Evolutionary conservation across 1,284 basidiomycete genomes (phyloP).

Genomic region (Porogramme epimiltina): DNA sequence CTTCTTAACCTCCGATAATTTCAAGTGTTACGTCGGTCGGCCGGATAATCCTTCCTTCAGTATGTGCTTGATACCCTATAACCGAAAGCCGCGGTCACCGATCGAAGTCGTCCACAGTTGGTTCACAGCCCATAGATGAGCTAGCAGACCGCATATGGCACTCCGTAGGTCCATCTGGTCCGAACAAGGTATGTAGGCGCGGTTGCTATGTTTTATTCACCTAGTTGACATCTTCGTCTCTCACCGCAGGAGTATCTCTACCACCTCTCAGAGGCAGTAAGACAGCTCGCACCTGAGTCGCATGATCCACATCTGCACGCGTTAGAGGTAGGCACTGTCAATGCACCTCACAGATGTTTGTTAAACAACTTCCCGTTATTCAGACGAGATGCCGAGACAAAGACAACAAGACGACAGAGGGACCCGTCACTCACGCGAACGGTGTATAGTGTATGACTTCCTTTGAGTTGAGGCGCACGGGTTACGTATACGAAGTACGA

Average conservation of each 20-base stretch:
- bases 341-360: neutral
- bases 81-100: neutral
- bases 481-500: no score
- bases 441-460: no score
- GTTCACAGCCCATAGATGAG: slow-evolving; percentile 70
- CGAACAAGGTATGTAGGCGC: slow-evolving; percentile 73
- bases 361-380: neutral
- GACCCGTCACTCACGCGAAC: no score
- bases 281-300: slow-evolving; percentile 71
- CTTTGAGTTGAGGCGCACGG: no score
- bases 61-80: slow-evolving; percentile 32
- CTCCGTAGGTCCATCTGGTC: slow-evolving; percentile 81
- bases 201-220: neutral
- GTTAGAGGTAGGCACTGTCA: slow-evolving; percentile 57
- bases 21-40: slow-evolving; percentile 73
- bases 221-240: neutral
- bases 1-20: no score
- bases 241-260: slow-evolving; percentile 70
- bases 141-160: slow-evolving; percentile 73
- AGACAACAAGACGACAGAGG: no score
- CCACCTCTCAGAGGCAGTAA: slow-evolving; percentile 67
- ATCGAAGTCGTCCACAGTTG: slow-evolving; percentile 48
- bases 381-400: slow-evolving; percentile 34
- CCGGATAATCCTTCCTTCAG: slow-evolving; percentile 80
- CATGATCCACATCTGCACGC: slow-evolving; percentile 77